Evolutionary conservation across 2,329 filamentous ascomycete species (phyloP).

Genomic region (Fusarium pilosicola): DNA sequence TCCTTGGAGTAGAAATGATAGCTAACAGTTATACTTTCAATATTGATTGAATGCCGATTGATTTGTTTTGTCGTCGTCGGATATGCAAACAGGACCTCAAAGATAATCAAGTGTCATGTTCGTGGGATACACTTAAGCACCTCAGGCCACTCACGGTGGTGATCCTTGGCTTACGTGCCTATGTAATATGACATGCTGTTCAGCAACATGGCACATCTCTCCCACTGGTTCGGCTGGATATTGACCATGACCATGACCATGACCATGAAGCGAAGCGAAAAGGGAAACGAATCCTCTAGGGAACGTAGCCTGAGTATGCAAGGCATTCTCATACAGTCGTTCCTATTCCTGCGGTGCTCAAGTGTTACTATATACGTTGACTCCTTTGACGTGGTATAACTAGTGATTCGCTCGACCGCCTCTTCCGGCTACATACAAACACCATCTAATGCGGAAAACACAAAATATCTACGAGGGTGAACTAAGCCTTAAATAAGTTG

Average conservation of each 20-base stretch:
- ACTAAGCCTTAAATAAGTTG: neutral
- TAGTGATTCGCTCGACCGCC: neutral
- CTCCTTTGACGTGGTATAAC: neutral
- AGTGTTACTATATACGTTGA: neutral
- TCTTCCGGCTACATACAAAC: neutral
- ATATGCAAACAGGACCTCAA: neutral
- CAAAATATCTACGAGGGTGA: neutral
- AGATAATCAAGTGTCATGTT: neutral
- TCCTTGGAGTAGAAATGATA: neutral
- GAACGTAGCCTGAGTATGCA: neutral
- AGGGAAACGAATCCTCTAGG: neutral
- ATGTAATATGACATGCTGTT: neutral
- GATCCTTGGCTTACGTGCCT: neutral
- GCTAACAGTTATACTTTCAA: neutral
- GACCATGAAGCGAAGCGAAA: neutral
- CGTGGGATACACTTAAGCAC: neutral
- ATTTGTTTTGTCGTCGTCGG: neutral
- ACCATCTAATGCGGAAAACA: neutral
- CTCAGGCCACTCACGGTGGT: neutral
- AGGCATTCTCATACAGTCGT: neutral
- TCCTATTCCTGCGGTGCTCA: neutral
- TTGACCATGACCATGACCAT: neutral
- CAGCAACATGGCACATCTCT: neutral
- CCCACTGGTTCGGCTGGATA: neutral
- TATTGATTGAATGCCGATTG: neutral